Evolutionary conservation across 495 filamentous ascomycete genomes (phyloP).

Genomic region (Sphaerosporella brunnea): DNA sequence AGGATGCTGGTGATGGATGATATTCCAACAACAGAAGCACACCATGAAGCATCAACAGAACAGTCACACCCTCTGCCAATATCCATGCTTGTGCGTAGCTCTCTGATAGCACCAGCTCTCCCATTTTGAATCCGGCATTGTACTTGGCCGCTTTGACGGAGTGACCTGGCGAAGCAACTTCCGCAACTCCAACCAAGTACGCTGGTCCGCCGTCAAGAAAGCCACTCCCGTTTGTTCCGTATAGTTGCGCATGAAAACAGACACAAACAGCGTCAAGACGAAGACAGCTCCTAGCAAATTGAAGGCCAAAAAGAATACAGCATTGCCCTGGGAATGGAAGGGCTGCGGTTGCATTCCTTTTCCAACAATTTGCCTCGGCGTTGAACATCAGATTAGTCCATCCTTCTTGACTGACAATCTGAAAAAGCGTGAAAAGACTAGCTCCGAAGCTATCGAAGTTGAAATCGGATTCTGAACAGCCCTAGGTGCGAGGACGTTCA

Average conservation of each 20-base stretch:
- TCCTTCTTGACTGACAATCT: conserved; percentile 96
- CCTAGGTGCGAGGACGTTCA: conserved; percentile 70
- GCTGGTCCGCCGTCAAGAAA: conserved; percentile 87
- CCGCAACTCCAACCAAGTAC: conserved; percentile 87
- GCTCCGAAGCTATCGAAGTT: conserved; percentile 89
- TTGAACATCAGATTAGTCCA: conserved; percentile 83
- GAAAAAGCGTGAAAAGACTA: conserved; percentile 89
- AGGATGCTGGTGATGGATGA: conserved; percentile 49
- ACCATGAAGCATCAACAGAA: conserved; percentile 63
- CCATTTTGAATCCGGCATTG: conserved; percentile 57
- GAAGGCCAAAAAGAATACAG: conserved; percentile 86
- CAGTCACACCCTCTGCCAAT: conserved; percentile 75
- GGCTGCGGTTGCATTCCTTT: conserved; percentile 45
- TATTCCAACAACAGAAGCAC: conserved; percentile 71
- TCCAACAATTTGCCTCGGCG: conserved; percentile 67
- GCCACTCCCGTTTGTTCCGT: conserved; percentile 97
- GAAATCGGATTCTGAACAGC: conserved; percentile 59
- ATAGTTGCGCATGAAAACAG: conserved; percentile 99
- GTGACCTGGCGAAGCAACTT: conserved; percentile 88
- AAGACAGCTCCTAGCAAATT: conserved; percentile 95
- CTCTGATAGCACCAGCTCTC: conserved; percentile 86
- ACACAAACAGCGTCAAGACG: conserved; percentile 92
- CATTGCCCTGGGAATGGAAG: conserved; percentile 61
- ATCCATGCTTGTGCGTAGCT: conserved; percentile 84
- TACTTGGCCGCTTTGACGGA: conserved; percentile 71